Evolutionary conservation across 2,329 filamentous ascomycete species (phyloP), one percentile per base, ranked within the genome.

Genomic region (Dactylellina sp.): DNA sequence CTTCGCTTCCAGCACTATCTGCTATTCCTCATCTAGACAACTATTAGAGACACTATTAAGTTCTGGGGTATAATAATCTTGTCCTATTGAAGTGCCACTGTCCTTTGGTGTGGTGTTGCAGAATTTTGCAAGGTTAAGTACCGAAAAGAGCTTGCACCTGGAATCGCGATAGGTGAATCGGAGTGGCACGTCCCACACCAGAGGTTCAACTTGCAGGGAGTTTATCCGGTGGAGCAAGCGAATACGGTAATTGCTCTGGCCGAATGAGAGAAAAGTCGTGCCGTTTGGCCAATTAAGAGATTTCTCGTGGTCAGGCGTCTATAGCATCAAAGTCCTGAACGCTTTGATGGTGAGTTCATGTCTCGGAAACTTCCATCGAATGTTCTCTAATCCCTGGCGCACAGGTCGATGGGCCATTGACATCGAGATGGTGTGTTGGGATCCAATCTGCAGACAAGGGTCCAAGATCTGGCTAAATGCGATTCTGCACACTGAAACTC

Each of bases 381-480:
- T 37, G 42, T 74, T 74, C 70, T 55, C 65, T 52, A 47, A 74
- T 74, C 70, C 70, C 11, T 62, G 70, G n/a, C 22, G n/a, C n/a
- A n/a, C 28, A 18, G 40, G 47, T 52, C 55, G n/a, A 16, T 49
- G 16, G 55, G 18, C 68, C 44, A 72, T 14, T 50, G 28, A 74
- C 25, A 39, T 49, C 42, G 42, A 42, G 40, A 37, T 74, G 70
- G 70, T 66, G 61, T 61, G 70, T 62, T 66, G 49, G 55, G 24
- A 28, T 49, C 22, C 7, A 7, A 24, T 18, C 22, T 22, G 49
- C 60, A 18, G 70, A 74, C 70, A 61, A 59, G 70, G 70, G 61
- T 56, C 5, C 20, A 1, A 16, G 39, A 66, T 66, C 40, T 62
- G 70, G 70, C 61, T 74, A 74, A 74, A 74, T 74, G 42, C 39